Evolutionary conservation across 2,329 filamentous ascomycete genomes (phyloP).

Genomic region (Talaromyces sp.): DNA sequence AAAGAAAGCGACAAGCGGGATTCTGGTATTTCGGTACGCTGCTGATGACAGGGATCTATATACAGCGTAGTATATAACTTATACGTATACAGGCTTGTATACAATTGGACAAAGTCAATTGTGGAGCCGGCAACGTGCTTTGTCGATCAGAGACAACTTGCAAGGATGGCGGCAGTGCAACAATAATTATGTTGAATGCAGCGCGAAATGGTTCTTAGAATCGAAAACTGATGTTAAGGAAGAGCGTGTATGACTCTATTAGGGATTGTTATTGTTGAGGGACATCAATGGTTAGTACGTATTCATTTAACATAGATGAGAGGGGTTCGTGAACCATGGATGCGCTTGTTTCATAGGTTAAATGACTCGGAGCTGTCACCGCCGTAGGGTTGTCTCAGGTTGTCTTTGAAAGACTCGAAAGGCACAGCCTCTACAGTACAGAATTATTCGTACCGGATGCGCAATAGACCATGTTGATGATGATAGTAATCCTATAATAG

Average conservation of each 20-base stretch:
- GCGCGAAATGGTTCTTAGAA: too few species aligned
- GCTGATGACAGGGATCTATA: background rate
- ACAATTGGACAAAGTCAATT: background rate
- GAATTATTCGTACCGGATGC: background rate
- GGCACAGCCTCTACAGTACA: too few species aligned
- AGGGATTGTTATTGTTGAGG: background rate
- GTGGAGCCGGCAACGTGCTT: background rate
- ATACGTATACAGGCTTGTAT: background rate
- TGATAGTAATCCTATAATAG: too few species aligned
- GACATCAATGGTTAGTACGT: too few species aligned
- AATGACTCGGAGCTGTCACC: background rate
- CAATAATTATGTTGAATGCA: too few species aligned
- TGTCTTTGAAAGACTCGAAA: too few species aligned
- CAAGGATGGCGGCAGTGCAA: background rate
- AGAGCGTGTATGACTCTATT: too few species aligned
- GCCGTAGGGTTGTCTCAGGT: background rate
- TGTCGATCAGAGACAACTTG: background rate
- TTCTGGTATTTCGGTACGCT: background rate
- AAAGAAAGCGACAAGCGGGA: background rate
- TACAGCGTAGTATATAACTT: background rate
- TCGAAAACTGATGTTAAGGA: background rate
- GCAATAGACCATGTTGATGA: background rate
- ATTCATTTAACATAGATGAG: background rate
- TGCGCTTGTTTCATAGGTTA: background rate
- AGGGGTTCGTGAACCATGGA: background rate